Evolutionary conservation across 495 filamentous ascomycete species (phyloP).

Genomic region (Neurospora sp.): DNA sequence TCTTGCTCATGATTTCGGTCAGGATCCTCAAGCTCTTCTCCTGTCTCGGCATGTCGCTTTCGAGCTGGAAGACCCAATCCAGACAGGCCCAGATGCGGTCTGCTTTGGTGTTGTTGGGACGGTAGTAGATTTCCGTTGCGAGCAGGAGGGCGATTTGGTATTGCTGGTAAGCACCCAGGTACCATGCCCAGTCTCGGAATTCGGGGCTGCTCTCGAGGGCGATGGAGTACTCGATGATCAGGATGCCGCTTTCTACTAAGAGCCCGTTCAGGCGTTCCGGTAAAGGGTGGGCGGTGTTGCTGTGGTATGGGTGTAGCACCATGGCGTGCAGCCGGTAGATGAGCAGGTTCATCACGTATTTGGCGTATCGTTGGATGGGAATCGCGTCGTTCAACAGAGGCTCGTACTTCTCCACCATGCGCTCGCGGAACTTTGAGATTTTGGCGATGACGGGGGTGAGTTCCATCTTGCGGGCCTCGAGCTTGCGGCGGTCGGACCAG

Average conservation of each 20-base stretch:
- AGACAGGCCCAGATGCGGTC: conserved; percentile 59
- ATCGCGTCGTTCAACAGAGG: conserved; percentile 45
- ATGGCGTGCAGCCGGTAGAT: conserved; percentile 52
- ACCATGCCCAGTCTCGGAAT: conserved; percentile 46
- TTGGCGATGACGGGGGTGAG: conserved; percentile 46
- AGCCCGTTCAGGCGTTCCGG: conserved; percentile 35
- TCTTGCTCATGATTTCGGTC: conserved; percentile 30
- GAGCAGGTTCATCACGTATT: conserved; percentile 51
- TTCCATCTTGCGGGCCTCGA: conserved; percentile 51
- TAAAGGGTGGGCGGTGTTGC: conserved; percentile 43
- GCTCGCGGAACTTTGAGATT: conserved; percentile 49
- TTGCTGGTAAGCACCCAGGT: conserved; percentile 44
- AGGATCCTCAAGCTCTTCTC: conserved; percentile 31
- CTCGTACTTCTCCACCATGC: conserved; percentile 50
- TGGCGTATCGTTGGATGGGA: conserved; percentile 50
- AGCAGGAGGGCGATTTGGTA: conserved; percentile 46
- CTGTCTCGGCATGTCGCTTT: conserved; percentile 33
- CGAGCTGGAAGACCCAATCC: conserved; percentile 60
- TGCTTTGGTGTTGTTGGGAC: conserved; percentile 44
- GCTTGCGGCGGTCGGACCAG: conserved; percentile 50
- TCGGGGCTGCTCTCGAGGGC: conserved; percentile 45
- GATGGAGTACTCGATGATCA: conserved; percentile 50
- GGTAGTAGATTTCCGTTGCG: conserved; percentile 44
- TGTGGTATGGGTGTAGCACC: conserved; percentile 55
- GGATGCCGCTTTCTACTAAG: conserved; percentile 40